These are phyloP conservation scores for Heliosperma pusillum DNA, from an alignment of 148 eudicot genomes.

Conservation along the genomic window DNA sequence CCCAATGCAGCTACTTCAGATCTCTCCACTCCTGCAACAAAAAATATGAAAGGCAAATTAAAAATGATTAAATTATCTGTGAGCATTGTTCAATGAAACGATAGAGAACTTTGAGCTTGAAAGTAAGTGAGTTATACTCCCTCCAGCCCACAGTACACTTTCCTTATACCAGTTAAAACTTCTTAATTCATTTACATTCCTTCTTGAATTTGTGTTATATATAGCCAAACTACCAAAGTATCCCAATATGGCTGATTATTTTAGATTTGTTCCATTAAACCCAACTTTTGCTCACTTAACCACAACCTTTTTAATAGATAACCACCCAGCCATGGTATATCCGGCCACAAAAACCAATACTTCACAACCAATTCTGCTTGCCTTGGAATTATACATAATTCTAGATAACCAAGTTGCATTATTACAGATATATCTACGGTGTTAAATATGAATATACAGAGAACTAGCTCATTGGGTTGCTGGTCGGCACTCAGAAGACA, in stretches of 20 bases:
- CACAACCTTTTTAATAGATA: no score
- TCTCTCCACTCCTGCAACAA: slow-evolving; percentile 77
- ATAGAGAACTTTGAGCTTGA: neutral
- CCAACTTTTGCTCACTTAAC: no score
- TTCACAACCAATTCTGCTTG: no score
- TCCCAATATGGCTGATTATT: no score
- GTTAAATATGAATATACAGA: neutral
- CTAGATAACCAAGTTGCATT: neutral
- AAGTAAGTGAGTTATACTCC: neutral
- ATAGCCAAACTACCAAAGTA: no score
- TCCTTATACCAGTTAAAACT: neutral
- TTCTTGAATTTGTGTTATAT: neutral
- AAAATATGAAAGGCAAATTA: neutral
- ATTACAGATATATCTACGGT: neutral
- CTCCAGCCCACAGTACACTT: neutral
- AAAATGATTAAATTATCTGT: neutral
- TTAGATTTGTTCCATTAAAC: no score
- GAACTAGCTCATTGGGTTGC: neutral
- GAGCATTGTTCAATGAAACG: neutral
- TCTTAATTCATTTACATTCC: neutral
- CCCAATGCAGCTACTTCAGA: slow-evolving; percentile 86
- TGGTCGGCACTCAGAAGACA: neutral
- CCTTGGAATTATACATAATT: neutral
- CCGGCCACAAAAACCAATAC: no score
- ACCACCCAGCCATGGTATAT: no score